Conservation (phyloP, 352 stramenopile species). For the Plasmopara halstedii region DNA sequence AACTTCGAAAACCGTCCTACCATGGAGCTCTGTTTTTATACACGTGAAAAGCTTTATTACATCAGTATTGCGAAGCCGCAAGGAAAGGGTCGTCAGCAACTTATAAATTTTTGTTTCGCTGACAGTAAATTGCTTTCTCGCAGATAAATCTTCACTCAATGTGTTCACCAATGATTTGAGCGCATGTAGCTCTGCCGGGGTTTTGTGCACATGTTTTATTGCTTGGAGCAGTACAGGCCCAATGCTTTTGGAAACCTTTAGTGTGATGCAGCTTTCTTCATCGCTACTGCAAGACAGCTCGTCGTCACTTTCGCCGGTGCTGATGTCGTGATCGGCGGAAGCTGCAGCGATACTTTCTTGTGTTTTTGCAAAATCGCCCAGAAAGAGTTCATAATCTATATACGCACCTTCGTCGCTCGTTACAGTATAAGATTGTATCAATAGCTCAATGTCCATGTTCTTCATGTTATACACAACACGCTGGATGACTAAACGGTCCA, state of each 20-base stretch:
- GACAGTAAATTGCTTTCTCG: constrained; percentile 21
- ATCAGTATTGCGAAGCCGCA: constrained; percentile 50
- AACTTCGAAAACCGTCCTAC: constrained; percentile 26
- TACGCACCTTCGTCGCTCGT: constrained; percentile 15
- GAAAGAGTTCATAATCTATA: constrained; percentile 46
- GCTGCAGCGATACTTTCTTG: constrained; percentile 13
- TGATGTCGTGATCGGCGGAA: constrained; percentile 12
- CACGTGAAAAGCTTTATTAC: constrained; percentile 32
- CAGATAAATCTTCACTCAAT: constrained; percentile 13
- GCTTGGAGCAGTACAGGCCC: constrained; percentile 21
- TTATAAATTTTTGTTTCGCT: constrained; percentile 65
- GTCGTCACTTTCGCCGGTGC: constrained; percentile 29
- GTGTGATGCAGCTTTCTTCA: constrained; percentile 26
- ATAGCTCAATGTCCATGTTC: constrained; percentile 42
- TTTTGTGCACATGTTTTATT: constrained; percentile 31
- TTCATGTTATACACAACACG: constrained; percentile 60
- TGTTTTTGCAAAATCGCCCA: constrained; percentile 36
- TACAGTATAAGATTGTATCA: constrained; percentile 26
- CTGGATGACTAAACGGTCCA: constrained; percentile 44
- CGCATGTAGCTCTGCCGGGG: constrained; percentile 27
- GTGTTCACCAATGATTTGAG: constrained; percentile 20
- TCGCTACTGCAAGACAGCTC: constrained; percentile 25
- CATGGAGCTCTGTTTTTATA: constrained; percentile 24
- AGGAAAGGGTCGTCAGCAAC: constrained; percentile 29
- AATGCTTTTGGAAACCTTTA: constrained; percentile 21